Percentiles rank a stretch among this genome's conserved stretches.
phyloP scores from a whole-genome alignment of 345 rosid genomes.

The Syzygium jambos region DNA sequence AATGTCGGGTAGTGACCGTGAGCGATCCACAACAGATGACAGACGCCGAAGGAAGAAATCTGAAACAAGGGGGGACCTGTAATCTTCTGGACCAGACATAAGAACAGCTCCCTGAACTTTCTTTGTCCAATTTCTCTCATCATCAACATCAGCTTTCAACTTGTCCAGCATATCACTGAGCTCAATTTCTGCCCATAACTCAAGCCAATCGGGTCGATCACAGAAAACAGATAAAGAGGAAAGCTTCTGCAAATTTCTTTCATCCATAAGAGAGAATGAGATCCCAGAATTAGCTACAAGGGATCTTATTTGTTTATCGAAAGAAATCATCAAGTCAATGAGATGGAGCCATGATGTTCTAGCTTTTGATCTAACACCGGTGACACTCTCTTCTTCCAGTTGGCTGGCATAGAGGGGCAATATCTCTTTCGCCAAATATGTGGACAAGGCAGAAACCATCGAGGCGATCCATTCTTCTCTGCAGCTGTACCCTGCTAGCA shows the following conservation, averaged over 20 bases:
- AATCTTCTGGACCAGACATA: slow-evolving; percentile 49
- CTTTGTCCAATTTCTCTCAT: slow-evolving; percentile 62
- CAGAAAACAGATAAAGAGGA: slow-evolving; percentile 77
- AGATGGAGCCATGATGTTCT: slow-evolving; percentile 80
- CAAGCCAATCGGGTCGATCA: slow-evolving; percentile 90
- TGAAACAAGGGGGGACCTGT: slow-evolving; percentile 60
- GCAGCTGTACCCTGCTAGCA: slow-evolving; percentile 86
- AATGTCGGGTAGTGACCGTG: slow-evolving; percentile 50
- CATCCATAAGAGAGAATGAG: slow-evolving; percentile 60
- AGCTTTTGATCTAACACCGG: slow-evolving; percentile 40
- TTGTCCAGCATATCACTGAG: slow-evolving; percentile 55
- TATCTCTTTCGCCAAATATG: slow-evolving; percentile 72
- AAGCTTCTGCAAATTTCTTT: slow-evolving; percentile 52
- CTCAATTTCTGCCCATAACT: slow-evolving; percentile 86
- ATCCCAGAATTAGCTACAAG: slow-evolving; percentile 74
- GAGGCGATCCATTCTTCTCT: slow-evolving; percentile 93
- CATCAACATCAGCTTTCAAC: slow-evolving; percentile 43
- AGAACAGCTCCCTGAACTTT: slow-evolving; percentile 53
- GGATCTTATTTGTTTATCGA: slow-evolving; percentile 71
- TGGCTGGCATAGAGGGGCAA: slow-evolving; percentile 59
- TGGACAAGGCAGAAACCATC: slow-evolving; percentile 70
- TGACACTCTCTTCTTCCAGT: slow-evolving; percentile 37
- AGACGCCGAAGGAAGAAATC: slow-evolving; percentile 39
- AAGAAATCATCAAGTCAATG: slow-evolving; percentile 80
- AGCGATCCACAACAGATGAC: slow-evolving; percentile 58